Evolutionary conservation across 2,329 filamentous ascomycete species (phyloP).

Genomic region (Calonectria pteridis): DNA sequence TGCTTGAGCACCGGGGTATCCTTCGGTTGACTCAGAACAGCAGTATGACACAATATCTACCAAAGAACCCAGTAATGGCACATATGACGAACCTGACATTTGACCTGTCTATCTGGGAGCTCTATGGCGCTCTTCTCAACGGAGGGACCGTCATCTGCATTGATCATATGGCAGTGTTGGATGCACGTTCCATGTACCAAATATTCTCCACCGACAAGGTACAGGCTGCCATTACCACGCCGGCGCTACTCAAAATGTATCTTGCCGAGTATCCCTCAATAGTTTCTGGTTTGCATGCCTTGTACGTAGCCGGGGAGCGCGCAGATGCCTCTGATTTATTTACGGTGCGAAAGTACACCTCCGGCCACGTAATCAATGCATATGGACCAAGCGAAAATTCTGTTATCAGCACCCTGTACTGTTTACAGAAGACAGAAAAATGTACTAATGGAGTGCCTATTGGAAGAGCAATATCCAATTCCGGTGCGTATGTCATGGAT

Average conservation of each 20-base stretch:
- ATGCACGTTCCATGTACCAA: neutral
- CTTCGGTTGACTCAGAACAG: neutral
- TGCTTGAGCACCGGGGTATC: conserved; percentile 13
- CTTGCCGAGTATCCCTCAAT: neutral
- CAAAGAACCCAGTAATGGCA: neutral
- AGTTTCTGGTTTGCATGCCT: neutral
- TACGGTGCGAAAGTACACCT: neutral
- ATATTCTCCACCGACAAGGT: neutral
- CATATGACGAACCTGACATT: neutral
- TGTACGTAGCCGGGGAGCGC: neutral
- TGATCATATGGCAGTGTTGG: neutral
- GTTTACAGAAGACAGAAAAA: neutral
- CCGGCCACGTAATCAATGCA: neutral
- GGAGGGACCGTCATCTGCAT: neutral
- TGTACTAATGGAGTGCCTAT: neutral
- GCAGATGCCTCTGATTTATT: neutral
- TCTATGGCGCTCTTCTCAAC: neutral
- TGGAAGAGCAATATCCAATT: neutral
- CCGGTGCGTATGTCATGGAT: neutral
- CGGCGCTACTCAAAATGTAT: neutral
- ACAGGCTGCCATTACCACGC: neutral
- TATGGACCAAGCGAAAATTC: neutral
- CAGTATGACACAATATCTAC: neutral
- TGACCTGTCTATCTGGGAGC: neutral
- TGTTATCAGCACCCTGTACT: neutral